Evolutionary conservation across 2,329 filamentous ascomycete species (phyloP).

Genomic region (Penicillium capsulatum): DNA sequence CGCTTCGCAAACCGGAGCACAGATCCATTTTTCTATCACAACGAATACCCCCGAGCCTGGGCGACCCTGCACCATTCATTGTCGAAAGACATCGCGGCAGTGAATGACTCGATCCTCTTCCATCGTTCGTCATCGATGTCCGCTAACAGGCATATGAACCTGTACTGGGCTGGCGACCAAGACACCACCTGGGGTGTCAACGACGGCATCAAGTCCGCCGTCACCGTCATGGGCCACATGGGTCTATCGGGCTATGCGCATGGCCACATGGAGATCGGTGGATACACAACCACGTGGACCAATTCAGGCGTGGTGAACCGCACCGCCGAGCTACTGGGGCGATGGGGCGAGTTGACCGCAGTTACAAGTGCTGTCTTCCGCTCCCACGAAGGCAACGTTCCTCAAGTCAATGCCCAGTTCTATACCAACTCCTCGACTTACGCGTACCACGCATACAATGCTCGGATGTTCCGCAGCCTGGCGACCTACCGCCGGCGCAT

Average conservation of each 20-base stretch:
- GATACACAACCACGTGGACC: constrained; percentile 32
- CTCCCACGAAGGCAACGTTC: constrained; percentile 39
- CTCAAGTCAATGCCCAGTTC: constrained; percentile 35
- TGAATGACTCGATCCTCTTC: constrained; percentile 33
- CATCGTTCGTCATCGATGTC: constrained; percentile 34
- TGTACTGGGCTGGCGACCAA: constrained; percentile 41
- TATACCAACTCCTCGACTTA: constrained; percentile 35
- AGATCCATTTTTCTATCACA: constrained; percentile 32
- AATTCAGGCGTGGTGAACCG: constrained; percentile 31
- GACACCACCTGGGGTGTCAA: constrained; percentile 33
- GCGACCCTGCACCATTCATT: constrained; percentile 31
- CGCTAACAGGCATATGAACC: constrained; percentile 33
- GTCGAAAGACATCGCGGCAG: constrained; percentile 24
- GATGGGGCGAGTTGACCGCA: constrained; percentile 37
- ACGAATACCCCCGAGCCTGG: constrained; percentile 35
- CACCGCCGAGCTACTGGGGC: constrained; percentile 33
- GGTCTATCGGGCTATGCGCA: constrained; percentile 35
- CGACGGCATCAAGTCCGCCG: constrained; percentile 35
- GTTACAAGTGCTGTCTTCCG: constrained; percentile 34
- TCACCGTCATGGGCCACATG: constrained; percentile 36
- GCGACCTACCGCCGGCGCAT: constrained; percentile 30
- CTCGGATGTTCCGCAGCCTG: constrained; percentile 34
- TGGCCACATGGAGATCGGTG: constrained; percentile 35
- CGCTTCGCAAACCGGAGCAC: constrained; percentile 26
- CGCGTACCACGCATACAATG: constrained; percentile 35